Evolutionary conservation across 2,329 filamentous ascomycete genomes (phyloP).

Genomic region (Cladosporium phlei): DNA sequence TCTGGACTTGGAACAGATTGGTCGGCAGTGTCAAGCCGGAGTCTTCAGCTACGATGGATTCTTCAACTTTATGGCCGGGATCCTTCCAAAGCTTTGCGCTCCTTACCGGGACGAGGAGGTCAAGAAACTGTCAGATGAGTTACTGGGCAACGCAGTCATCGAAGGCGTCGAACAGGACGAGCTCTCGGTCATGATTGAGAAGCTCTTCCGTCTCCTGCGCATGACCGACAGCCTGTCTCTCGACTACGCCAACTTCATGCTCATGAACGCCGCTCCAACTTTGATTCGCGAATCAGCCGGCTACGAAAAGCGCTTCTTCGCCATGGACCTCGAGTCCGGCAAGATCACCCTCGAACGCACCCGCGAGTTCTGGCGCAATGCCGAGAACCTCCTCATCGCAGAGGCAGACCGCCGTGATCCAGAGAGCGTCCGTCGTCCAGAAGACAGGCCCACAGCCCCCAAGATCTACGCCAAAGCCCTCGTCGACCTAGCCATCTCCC

Average conservation of each 20-base stretch:
- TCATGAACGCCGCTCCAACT: constrained; percentile 66
- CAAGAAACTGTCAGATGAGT: constrained; percentile 61
- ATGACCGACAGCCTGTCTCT: constrained; percentile 74
- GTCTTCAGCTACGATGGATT: constrained; percentile 78
- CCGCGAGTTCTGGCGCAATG: constrained; percentile 61
- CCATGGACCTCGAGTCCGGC: constrained; percentile 57
- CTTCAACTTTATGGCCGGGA: constrained; percentile 68
- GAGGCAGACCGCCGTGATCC: constrained; percentile 67
- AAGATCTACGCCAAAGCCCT: constrained; percentile 73
- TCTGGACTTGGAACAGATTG: constrained; percentile 67
- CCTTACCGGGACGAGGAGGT: constrained; percentile 75
- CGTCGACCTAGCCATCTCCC: constrained; percentile 68
- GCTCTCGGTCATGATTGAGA: constrained; percentile 65
- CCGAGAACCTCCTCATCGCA: constrained; percentile 58
- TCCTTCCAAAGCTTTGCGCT: constrained; percentile 75
- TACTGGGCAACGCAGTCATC: constrained; percentile 20
- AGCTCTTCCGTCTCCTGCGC: constrained; percentile 68
- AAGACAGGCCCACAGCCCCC: constrained; percentile 60
- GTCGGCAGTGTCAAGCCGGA: constrained; percentile 63
- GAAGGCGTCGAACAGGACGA: constrained; percentile 31
- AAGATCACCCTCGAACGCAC: constrained; percentile 55
- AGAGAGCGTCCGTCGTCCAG: constrained; percentile 58
- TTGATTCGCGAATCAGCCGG: constrained; percentile 66
- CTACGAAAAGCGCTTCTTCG: constrained; percentile 71
- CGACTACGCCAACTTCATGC: constrained; percentile 77